Percentiles rank a stretch among this genome's conserved stretches.
Evolutionary conservation across 2,329 filamentous ascomycete genomes (phyloP).

Genomic region (Fusarium chuoi): DNA sequence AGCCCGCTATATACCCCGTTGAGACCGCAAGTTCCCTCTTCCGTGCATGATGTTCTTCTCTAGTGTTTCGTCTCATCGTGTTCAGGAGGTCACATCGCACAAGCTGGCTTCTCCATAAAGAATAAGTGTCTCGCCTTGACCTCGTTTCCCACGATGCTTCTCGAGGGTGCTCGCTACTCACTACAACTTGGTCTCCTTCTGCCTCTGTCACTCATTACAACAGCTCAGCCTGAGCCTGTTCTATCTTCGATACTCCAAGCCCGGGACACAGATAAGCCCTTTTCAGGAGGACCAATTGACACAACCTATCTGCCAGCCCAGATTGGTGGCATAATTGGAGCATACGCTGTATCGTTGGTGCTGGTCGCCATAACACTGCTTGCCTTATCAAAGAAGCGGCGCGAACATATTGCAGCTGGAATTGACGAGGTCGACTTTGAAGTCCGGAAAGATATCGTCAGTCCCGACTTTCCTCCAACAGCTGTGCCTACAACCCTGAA

Average conservation of each 20-base stretch:
- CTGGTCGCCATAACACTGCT: constrained; percentile 76
- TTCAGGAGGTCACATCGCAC: constrained; percentile 56
- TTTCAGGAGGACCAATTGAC: constrained; percentile 69
- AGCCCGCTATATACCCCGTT: constrained; percentile 68
- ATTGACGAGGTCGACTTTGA: constrained; percentile 63
- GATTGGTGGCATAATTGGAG: constrained; percentile 83
- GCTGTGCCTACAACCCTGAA: constrained; percentile 21
- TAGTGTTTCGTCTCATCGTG: constrained; percentile 60
- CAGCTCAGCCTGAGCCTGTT: constrained; percentile 47
- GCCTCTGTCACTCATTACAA: constrained; percentile 42
- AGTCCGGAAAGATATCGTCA: constrained; percentile 36
- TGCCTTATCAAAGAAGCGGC: constrained; percentile 66
- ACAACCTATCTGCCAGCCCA: constrained; percentile 78
- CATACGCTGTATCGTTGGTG: constrained; percentile 82
- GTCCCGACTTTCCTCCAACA: constrained; percentile 37
- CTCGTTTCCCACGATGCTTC: constrained; percentile 54
- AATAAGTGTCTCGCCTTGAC: constrained; percentile 42
- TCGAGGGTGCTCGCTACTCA: constrained; percentile 40
- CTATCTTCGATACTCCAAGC: constrained; percentile 40
- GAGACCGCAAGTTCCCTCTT: constrained; percentile 55
- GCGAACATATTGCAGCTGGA: constrained; percentile 62
- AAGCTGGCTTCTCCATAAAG: constrained; percentile 48
- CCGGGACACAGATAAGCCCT: constrained; percentile 64
- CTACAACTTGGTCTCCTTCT: constrained; percentile 46
- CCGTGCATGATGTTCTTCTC: constrained; percentile 58